Evolutionary conservation across 2,329 filamentous ascomycete genomes (phyloP).

Genomic region (Chaetomiaceae sp.): DNA sequence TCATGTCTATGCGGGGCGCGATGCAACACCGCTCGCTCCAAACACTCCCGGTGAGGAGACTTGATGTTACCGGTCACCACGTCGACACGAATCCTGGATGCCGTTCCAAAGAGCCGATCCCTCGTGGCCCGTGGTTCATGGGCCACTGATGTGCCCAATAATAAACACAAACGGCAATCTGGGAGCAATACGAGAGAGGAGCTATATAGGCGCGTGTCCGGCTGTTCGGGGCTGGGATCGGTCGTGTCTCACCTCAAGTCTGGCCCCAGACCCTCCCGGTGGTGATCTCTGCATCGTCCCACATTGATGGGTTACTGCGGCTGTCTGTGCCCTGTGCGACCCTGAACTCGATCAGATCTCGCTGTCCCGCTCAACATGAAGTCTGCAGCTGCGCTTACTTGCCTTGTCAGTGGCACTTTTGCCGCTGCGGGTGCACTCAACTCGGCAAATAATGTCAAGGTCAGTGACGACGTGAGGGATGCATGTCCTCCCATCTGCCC

Average conservation of each 20-base stretch:
- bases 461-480: too few relatives aligned
- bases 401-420: slow-evolving; percentile 24
- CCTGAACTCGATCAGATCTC: background rate
- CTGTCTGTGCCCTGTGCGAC: background rate
- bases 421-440: slow-evolving; percentile 18
- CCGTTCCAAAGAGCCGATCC: slow-evolving; percentile 1
- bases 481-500: background rate
- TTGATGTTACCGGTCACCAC: background rate
- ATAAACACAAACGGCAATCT: background rate
- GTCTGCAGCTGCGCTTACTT: slow-evolving; percentile 21
- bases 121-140: background rate
- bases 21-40: slow-evolving; percentile 2
- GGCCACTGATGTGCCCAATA: too few relatives aligned
- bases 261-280: background rate
- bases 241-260: slow-evolving; percentile 4
- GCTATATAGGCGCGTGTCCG: background rate
- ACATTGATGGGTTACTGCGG: background rate
- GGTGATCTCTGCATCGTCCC: slow-evolving; percentile 2
- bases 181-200: background rate
- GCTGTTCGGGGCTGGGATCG: background rate
- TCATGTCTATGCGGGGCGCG: background rate
- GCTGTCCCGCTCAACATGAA: slow-evolving; percentile 23
- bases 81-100: background rate
- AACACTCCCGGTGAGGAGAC: background rate
- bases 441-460: slow-evolving; percentile 20